Evolutionary conservation across 768 basidiomycete species (phyloP).

Genomic region (Pleurotus giganteus): DNA sequence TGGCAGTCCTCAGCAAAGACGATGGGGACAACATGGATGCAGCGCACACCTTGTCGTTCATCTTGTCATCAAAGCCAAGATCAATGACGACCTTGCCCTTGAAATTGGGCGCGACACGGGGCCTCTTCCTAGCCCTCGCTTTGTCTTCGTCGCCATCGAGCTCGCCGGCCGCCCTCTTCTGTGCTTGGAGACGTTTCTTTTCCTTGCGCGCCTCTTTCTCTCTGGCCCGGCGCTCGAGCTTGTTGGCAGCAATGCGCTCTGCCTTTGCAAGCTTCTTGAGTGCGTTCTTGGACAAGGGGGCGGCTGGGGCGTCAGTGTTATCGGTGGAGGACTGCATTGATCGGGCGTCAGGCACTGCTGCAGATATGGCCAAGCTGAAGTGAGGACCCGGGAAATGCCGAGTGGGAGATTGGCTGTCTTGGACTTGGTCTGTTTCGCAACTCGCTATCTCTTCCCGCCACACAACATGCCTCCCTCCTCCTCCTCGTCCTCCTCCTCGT

Average conservation of each 20-base stretch:
- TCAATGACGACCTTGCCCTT: slow-evolving; percentile 78
- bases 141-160: slow-evolving; percentile 44
- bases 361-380: background rate
- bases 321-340: background rate
- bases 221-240: slow-evolving; percentile 69
- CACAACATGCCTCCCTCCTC: slow-evolving; percentile 1
- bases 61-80: slow-evolving; percentile 88
- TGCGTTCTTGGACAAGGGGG: slow-evolving; percentile 71
- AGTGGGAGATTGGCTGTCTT: no score
- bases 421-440: slow-evolving; percentile 4
- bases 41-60: slow-evolving; percentile 86
- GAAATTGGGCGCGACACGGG: slow-evolving; percentile 17
- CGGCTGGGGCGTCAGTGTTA: slow-evolving; percentile 14
- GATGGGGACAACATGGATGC: slow-evolving; percentile 14
- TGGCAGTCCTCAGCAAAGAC: slow-evolving; percentile 27
- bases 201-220: slow-evolving; percentile 79
- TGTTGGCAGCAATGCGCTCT: slow-evolving; percentile 59
- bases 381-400: slow-evolving; percentile 1
- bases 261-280: slow-evolving; percentile 75
- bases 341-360: slow-evolving; percentile 1
- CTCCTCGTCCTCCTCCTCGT: background rate
- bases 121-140: slow-evolving; percentile 24
- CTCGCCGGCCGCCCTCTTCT: slow-evolving; percentile 66
- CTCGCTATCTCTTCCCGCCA: background rate
- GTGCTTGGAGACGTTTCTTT: slow-evolving; percentile 60